Percentiles rank a stretch among this genome's conserved stretches.
Evolutionary conservation across 345 rosid species (phyloP).

Genomic region (Populus alba): DNA sequence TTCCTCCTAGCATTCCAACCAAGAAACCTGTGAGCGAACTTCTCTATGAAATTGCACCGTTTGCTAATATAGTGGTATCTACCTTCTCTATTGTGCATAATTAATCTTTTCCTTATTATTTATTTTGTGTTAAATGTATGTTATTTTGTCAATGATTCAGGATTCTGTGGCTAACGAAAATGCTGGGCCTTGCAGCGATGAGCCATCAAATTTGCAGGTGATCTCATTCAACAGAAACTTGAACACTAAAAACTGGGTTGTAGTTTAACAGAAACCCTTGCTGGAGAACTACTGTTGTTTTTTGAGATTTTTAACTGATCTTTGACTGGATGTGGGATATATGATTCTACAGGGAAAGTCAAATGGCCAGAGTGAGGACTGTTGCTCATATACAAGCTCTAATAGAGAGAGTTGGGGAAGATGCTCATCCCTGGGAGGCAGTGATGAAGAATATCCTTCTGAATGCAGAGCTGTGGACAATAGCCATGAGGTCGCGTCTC

Average conservation of each 20-base stretch:
- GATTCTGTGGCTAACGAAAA: constrained; percentile 33
- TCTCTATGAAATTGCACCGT: constrained; percentile 57
- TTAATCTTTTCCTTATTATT: constrained; percentile 7
- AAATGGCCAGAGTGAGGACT: constrained; percentile 59
- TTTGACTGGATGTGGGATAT: neutral
- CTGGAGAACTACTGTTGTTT: neutral
- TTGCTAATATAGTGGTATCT: constrained; percentile 35
- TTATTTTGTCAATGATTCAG: constrained; percentile 36
- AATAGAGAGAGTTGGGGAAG: constrained; percentile 99
- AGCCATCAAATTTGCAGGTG: constrained; percentile 51
- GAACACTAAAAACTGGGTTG: constrained; percentile 6
- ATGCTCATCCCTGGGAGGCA: constrained; percentile 90
- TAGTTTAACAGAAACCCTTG: neutral
- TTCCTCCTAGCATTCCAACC: constrained; percentile 52
- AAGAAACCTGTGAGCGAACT: constrained; percentile 63
- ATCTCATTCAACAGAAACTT: constrained; percentile 4
- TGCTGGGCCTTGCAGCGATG: constrained; percentile 30
- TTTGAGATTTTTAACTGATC: neutral
- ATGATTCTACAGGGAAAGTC: constrained; percentile 52
- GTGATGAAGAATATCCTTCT: constrained; percentile 69
- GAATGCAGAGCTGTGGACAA: constrained; percentile 38
- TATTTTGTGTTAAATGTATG: neutral
- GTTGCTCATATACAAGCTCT: constrained; percentile 91
- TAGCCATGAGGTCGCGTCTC: constrained; percentile 51
- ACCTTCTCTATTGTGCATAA: constrained; percentile 9